Evolutionary conservation across 2,329 filamentous ascomycete genomes (phyloP).

Genomic region (Ceratocystis cacaofunesta): DNA sequence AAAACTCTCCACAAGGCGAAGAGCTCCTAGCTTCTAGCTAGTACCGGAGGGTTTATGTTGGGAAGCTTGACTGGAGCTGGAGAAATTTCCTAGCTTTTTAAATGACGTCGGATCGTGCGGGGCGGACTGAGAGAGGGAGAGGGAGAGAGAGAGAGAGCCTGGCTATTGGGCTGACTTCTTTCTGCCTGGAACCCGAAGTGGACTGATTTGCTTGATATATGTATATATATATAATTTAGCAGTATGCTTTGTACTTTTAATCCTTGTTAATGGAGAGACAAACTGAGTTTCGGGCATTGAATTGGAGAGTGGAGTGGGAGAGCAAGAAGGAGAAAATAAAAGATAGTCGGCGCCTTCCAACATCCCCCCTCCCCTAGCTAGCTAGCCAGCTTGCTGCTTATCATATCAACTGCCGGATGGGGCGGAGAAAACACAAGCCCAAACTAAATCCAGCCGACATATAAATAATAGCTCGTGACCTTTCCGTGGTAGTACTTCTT

Average conservation of each 20-base stretch:
- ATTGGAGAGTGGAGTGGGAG: not conserved
- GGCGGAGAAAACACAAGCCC: not conserved
- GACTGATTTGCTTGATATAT: not conserved
- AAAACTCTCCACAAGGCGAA: not conserved
- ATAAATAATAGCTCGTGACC: not conserved
- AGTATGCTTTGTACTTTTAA: not conserved
- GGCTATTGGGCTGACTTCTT: not conserved
- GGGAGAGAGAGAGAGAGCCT: not conserved
- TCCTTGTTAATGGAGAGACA: not conserved
- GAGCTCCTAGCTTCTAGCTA: not conserved
- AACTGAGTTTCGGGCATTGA: not conserved
- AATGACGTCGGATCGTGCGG: constrained; percentile 2
- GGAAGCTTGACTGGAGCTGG: not conserved
- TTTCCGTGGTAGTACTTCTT: not conserved
- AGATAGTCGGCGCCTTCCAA: not conserved
- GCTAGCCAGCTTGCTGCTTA: not conserved
- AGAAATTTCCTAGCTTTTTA: not conserved
- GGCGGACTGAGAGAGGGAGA: not conserved
- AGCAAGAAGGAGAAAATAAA: not conserved
- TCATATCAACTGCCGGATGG: not conserved
- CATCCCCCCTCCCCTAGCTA: not conserved
- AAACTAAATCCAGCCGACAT: not conserved
- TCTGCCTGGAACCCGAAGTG: not conserved
- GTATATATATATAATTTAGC: not conserved
- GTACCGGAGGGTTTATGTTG: too few relatives aligned